Evolutionary conservation across 164 flowering plant genomes (phyloP), one percentile per base, ranked within the genome.

Genomic region (Taxillus chinensis): DNA sequence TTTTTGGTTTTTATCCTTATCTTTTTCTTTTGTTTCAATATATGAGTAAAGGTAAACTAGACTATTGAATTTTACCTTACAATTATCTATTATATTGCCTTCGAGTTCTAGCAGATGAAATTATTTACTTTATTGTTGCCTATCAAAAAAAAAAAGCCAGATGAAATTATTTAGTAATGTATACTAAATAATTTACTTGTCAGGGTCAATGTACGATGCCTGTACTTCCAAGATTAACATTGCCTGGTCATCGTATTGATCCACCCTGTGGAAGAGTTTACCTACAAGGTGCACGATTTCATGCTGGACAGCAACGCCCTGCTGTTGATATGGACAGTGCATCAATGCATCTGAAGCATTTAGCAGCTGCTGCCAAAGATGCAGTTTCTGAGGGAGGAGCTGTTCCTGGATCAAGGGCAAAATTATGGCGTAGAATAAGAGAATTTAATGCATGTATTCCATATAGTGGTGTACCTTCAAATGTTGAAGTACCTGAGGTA

Each of bases 201-300:
- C 80, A 93, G 99, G 83, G 89, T 61, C 99, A 90, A 61, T 90
- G 81, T 62, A 73, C 97, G 7, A 73, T 93, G 39, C 97, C 99
- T 60, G 75, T 93, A 8, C 72, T 87, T 72, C 99, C 99, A 51
- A 78, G 99, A 68, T 64, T 93, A 67, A 93, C 96, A 41, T 86
- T 93, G 97, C 99, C 99, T 71, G 99, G 99, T 66, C 99, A 93
- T 74, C 90, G 82, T 17, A 83, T 93, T 71, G 99, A 93, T 73
- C 95, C 99, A 56, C 97, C 99, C 50, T 93, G 97, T 70, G 99
- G 99, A 42, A 85, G 92, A 77, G 95, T 86, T 53, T 66, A 64
- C 74, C 66, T 84, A 62, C 82, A 71, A 57, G 58, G 65, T 52
- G 73, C 65, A 41, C 78, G 74, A 58, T 62, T 62, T 61, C 73